Evolutionary conservation across 768 basidiomycete species (phyloP).

Genomic region (Cystoderma amianthinum): DNA sequence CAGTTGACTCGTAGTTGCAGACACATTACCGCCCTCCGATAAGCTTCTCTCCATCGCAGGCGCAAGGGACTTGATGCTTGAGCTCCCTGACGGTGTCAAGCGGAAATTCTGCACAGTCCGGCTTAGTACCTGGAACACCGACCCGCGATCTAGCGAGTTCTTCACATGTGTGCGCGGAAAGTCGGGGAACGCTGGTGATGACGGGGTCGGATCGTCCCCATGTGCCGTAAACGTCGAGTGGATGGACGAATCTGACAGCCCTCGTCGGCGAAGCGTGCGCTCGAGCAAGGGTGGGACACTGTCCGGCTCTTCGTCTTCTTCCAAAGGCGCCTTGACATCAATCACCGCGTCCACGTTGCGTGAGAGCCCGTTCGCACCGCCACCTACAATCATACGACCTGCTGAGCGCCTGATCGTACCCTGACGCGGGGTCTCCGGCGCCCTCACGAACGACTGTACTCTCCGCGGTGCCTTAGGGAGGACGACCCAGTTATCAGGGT

Average conservation of each 20-base stretch:
- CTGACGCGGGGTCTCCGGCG: constrained; percentile 1
- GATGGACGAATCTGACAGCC: constrained; percentile 89
- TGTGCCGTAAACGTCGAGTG: constrained; percentile 74
- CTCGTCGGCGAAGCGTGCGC: constrained; percentile 67
- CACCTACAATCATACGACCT: constrained; percentile 9
- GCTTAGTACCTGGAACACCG: constrained; percentile 48
- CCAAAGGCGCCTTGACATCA: constrained; percentile 37
- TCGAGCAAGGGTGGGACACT: constrained; percentile 49
- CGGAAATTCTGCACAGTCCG: constrained; percentile 46
- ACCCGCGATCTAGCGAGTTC: constrained; percentile 30
- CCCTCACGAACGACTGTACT: constrained; percentile 7
- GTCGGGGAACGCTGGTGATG: constrained; percentile 4
- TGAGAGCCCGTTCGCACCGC: constrained; percentile 31
- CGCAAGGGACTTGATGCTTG: neutral
- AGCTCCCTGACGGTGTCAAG: constrained; percentile 14
- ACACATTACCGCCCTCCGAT: neutral
- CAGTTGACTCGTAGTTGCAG: neutral
- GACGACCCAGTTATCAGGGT: constrained; percentile 69
- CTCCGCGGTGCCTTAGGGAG: constrained; percentile 35
- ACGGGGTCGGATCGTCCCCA: constrained; percentile 19
- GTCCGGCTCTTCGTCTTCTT: constrained; percentile 34
- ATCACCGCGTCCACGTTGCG: constrained; percentile 76
- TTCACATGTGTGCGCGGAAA: neutral
- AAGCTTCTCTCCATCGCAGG: neutral
- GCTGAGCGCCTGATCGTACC: constrained; percentile 16